A percentile compares a stretch with the other conserved stretches of the same genome.
Evolutionary conservation across 1,284 basidiomycete genomes (phyloP).

Genomic region (Amylostereum areolatum): DNA sequence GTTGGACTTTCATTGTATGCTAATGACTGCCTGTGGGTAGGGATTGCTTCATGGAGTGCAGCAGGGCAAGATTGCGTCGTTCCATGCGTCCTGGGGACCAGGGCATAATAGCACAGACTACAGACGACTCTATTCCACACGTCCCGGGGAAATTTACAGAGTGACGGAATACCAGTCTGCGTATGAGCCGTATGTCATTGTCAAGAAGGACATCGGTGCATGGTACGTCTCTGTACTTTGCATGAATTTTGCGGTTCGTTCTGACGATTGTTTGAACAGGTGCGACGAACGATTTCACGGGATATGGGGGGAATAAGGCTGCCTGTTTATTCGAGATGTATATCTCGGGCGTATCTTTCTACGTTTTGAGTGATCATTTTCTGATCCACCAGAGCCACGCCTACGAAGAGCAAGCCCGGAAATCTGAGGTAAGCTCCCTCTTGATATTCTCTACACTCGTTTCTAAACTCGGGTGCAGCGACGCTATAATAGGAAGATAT

Average conservation of each 20-base stretch:
- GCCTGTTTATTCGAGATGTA: conserved; percentile 64
- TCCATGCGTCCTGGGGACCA: conserved; percentile 69
- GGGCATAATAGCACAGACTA: conserved; percentile 82
- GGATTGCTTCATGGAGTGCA: conserved; percentile 50
- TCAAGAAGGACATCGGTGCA: conserved; percentile 69
- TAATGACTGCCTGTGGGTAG: conserved; percentile 25
- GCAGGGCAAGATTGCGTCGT: conserved; percentile 55
- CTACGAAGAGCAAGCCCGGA: conserved; percentile 70
- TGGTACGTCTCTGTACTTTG: conserved; percentile 4
- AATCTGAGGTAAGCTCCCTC: conserved; percentile 48
- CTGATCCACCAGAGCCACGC: conserved; percentile 79
- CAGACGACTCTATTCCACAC: conserved; percentile 54
- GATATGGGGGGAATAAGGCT: conserved; percentile 74
- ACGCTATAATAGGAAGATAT: conserved; percentile 71
- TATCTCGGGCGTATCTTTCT: conserved; percentile 65
- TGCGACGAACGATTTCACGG: conserved; percentile 89
- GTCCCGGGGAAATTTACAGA: conserved; percentile 65
- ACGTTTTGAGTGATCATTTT: conserved; percentile 80
- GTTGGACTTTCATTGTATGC: conserved; percentile 4
- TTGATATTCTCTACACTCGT: conserved; percentile 1
- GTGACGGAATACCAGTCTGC: conserved; percentile 70
- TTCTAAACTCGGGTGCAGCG: conserved; percentile 37
- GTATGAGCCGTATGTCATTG: conserved; percentile 82
- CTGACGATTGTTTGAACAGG: conserved; percentile 28
- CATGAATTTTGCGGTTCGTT: conserved; percentile 5